Evolutionary conservation across 306 rosid species (phyloP).

Genomic region (Alnus glutinosa): DNA sequence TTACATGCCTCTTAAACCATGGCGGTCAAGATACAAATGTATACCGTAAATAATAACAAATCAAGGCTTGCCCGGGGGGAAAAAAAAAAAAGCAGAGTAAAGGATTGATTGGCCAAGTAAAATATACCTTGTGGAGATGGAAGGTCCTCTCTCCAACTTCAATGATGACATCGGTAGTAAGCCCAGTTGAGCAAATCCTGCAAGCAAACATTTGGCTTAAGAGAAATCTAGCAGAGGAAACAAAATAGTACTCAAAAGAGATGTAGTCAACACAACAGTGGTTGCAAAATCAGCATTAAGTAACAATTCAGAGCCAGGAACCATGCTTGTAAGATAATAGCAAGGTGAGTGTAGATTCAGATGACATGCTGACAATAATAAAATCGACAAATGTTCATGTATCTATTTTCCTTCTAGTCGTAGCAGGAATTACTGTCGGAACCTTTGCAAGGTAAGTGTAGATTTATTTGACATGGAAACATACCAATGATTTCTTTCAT

Average conservation of each 20-base stretch:
- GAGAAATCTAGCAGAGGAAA: background rate
- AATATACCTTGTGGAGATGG: constrained; percentile 84
- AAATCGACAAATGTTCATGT: background rate
- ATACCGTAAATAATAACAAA: background rate
- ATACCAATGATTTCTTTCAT: background rate
- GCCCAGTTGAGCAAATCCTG: constrained; percentile 90
- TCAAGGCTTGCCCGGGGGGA: background rate
- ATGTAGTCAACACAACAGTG: background rate
- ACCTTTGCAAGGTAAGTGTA: background rate
- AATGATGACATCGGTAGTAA: constrained; percentile 71
- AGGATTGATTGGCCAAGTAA: constrained; percentile 20
- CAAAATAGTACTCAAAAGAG: background rate
- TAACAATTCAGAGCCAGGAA: background rate
- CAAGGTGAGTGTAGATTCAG: background rate
- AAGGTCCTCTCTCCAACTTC: constrained; percentile 75
- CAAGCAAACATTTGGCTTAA: constrained; percentile 24
- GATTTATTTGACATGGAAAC: background rate
- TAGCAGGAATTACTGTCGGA: background rate
- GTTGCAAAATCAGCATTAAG: background rate
- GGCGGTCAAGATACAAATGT: background rate
- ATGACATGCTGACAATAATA: background rate
- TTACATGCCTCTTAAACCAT: constrained; percentile 9
- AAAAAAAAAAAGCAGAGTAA: background rate
- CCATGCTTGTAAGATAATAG: background rate
- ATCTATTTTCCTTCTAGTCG: background rate